Evolutionary conservation across 129 eudicot genomes (phyloP).

Genomic region (Tanacetum coccineum): DNA sequence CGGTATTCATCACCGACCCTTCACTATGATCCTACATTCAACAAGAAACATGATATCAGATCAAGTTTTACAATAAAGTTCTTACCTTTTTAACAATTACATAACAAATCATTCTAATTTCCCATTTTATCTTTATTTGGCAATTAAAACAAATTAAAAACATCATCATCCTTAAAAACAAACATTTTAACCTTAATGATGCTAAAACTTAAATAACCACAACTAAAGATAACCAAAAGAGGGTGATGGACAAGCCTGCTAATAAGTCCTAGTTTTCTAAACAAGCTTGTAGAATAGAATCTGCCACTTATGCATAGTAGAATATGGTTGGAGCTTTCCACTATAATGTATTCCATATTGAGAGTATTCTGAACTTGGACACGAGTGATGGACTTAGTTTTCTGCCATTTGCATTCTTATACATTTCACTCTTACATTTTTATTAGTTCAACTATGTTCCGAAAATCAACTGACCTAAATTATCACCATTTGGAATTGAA

Average conservation of each 20-base stretch:
- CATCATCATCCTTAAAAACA: no score
- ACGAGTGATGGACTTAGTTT: neutral
- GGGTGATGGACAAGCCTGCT: neutral
- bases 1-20: no score
- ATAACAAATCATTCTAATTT: no score
- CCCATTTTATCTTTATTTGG: no score
- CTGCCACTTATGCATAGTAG: neutral
- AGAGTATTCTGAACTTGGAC: neutral
- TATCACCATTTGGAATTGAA: neutral
- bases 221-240: no score
- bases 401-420: constrained; percentile 2
- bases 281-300: constrained; percentile 10
- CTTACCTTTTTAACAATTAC: neutral
- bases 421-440: constrained; percentile 1
- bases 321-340: neutral
- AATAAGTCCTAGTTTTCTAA: constrained; percentile 11
- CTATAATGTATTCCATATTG: neutral
- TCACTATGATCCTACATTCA: constrained; percentile 34
- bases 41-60: constrained; percentile 12
- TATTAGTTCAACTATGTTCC: neutral
- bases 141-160: no score
- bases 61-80: constrained; percentile 3
- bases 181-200: no score
- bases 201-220: no score
- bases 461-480: neutral